Base-by-base conservation (phyloP, 176 grass and related monocot genomes). In the Dendrocalamus sinicus region DNA sequence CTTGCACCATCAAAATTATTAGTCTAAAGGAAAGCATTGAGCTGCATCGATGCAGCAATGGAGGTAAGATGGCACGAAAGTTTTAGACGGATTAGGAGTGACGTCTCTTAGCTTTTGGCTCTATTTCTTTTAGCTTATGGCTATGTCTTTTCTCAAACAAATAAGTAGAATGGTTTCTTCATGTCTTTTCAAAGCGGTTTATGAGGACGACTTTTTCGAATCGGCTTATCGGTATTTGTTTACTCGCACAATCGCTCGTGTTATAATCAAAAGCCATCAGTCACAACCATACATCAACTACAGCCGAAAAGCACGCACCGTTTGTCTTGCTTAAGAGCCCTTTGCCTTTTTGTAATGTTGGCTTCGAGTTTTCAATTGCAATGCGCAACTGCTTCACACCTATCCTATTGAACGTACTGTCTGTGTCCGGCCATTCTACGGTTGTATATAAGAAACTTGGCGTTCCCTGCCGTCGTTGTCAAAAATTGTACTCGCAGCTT, bases 401-500 rank as follows among this genome's bases (percentile, higher is more conserved):
- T 57, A 19, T 41, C 66, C 17, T 23, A 77, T 14, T 40, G 79
- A 15, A 50, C 53, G 24, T 59, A 46, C 48, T 30, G 11, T 73
- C 40, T 1, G 47, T 48, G 39, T 78, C 40, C 5, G 50, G 48
- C 50, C 70, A 43, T 73, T 67, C 60, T 41, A 43, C 53, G 66
- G 47, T 66, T 58, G 26, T 76, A 76, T 61, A 62, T 39, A 23
- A 74, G 26, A 77, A 55, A 77, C 13, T 66, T 70, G 55, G 73
- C 6, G 46, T 59, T 47, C 45, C 46, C 78, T 72, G 47, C 46
- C 13, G 17, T 67, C 80, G n/a, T 6, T 52, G 80, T 91, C 89
- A 80, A 87, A 62, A 54, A 2, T 15, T 80, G 85, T 75, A 80
- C 68, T 65, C 84, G 71, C 74, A 30, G 32, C 14, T 47, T 78